Conservation (phyloP, 306 rosid species). For the Hippophae rhamnoides region DNA sequence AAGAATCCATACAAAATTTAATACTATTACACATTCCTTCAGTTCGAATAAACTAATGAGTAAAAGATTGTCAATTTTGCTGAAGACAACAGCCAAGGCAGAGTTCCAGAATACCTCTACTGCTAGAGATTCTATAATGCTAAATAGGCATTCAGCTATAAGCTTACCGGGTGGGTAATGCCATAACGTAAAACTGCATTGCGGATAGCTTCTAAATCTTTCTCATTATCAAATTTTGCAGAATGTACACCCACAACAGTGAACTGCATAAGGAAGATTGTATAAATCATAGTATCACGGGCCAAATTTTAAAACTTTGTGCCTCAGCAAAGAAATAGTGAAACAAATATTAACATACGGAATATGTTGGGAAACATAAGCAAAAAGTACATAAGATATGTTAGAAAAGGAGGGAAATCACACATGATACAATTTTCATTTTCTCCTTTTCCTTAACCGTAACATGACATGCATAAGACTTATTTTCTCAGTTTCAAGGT, state of each 20-base stretch:
- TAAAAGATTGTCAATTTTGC: neutral
- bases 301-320: neutral
- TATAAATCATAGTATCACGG: neutral
- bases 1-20: no score
- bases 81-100: neutral
- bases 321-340: no score
- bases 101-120: neutral
- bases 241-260: constrained; percentile 94
- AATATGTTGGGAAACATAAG: no score
- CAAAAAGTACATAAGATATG: no score
- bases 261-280: constrained; percentile 42
- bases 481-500: no score
- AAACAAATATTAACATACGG: no score
- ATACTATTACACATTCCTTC: neutral
- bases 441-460: no score
- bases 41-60: neutral
- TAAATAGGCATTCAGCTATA: constrained; percentile 9
- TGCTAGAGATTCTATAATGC: neutral
- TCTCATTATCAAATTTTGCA: constrained; percentile 94
- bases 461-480: no score
- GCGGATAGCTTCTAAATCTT: constrained; percentile 93
- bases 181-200: constrained; percentile 88
- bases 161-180: constrained; percentile 85
- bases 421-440: no score
- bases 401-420: no score